Percentiles rank a stretch among this genome's conserved stretches.
Conservation (phyloP, 306 rosid species). For the Inga oerstediana region DNA sequence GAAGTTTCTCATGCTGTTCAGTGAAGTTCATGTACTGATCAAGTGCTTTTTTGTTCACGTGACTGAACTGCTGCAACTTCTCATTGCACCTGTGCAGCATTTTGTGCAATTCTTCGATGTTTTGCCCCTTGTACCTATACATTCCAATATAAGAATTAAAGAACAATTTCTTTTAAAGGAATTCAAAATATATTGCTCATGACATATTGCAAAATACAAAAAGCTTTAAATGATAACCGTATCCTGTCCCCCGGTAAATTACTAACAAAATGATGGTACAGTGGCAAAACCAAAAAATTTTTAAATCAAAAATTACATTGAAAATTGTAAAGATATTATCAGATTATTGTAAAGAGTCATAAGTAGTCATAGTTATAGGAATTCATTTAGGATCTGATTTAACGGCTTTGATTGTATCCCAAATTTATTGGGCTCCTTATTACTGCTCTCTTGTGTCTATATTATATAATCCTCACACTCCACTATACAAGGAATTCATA, state of each 20-base stretch:
- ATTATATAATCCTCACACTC: too few species aligned
- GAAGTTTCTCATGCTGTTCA: constrained; percentile 96
- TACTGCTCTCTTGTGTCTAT: too few species aligned
- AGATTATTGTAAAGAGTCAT: too few species aligned
- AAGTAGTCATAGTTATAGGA: too few species aligned
- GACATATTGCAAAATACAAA: not conserved
- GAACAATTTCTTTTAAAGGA: constrained; percentile 8
- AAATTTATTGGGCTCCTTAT: too few species aligned
- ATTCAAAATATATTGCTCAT: constrained; percentile 7
- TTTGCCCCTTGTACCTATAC: constrained; percentile 78
- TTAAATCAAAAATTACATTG: constrained; percentile 1
- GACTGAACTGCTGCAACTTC: constrained; percentile 88
- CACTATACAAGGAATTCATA: too few species aligned
- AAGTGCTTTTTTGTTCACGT: constrained; percentile 94
- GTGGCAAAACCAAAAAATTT: too few species aligned
- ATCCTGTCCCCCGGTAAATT: not conserved
- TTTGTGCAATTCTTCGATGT: constrained; percentile 76
- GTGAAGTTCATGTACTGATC: constrained; percentile 95
- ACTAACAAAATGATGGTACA: not conserved
- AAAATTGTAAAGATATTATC: not conserved
- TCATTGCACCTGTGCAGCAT: constrained; percentile 92
- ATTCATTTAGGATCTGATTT: too few species aligned
- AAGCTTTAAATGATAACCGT: constrained; percentile 6
- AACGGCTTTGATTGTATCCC: too few species aligned
- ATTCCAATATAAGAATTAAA: constrained; percentile 34